A percentile compares a stretch with the other conserved stretches of the same genome.
Evolutionary conservation across 1,139 yeast genomes (phyloP).

Genomic region (Yamadazyma sp.): DNA sequence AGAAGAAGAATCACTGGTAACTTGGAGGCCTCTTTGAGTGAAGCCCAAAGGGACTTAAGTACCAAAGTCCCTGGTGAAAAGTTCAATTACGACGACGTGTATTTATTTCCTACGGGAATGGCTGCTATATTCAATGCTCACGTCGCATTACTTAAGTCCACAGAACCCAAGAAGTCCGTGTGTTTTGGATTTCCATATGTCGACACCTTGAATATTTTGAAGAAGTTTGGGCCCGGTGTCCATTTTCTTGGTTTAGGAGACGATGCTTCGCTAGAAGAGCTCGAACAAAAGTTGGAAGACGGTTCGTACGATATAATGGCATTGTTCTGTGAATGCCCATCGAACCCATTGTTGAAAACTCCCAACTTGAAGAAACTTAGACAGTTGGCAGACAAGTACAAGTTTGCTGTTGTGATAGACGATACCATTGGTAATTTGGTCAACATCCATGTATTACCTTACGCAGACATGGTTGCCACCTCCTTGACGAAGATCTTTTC

Average conservation of each 20-base stretch:
- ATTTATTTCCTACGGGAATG: slow-evolving; percentile 89
- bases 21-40: slow-evolving; percentile 15
- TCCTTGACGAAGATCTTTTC: slow-evolving; percentile 90
- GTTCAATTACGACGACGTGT: slow-evolving; percentile 62
- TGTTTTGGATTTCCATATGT: slow-evolving; percentile 96
- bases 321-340: slow-evolving; percentile 89
- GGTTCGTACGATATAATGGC: slow-evolving; percentile 68
- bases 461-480: slow-evolving; percentile 81
- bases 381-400: slow-evolving; percentile 62
- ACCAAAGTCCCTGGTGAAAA: slow-evolving; percentile 18
- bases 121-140: slow-evolving; percentile 86
- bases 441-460: slow-evolving; percentile 79
- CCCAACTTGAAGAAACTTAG: slow-evolving; percentile 71
- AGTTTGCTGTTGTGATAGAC: slow-evolving; percentile 81
- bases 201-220: slow-evolving; percentile 81
- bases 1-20: slow-evolving; percentile 75
- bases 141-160: slow-evolving; percentile 50
- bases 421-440: slow-evolving; percentile 92
- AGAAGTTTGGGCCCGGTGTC: slow-evolving; percentile 87
- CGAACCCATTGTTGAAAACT: slow-evolving; percentile 83
- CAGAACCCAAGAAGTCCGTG: slow-evolving; percentile 60
- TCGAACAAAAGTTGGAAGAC: slow-evolving; percentile 57
- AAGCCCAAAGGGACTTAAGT: slow-evolving; percentile 17
- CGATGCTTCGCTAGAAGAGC: slow-evolving; percentile 61
- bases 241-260: slow-evolving; percentile 86